Conservation (phyloP, 108 stramenopile genomes). For the Fistulifera solaris region DNA sequence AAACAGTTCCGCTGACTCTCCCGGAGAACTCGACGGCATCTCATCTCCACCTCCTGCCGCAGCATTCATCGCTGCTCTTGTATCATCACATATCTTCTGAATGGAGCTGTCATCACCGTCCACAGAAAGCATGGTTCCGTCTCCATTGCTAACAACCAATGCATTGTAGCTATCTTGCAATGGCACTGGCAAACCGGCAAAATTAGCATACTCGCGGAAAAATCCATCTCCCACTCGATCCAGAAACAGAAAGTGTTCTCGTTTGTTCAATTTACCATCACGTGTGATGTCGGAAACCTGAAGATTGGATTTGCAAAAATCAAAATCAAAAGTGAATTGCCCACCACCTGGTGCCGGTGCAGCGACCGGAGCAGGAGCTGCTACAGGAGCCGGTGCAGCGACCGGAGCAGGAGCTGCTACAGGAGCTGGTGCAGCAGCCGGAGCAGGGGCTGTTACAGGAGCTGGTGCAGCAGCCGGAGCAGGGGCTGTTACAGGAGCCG, state of each 20-base stretch:
- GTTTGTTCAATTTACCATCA: conserved; percentile 14
- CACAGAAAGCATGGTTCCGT: conserved; percentile 7
- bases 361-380: conserved; percentile 4
- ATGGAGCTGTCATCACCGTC: not conserved
- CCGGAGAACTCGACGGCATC: not conserved
- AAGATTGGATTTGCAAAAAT: conserved; percentile 19
- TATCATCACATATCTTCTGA: conserved; percentile 6
- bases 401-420: not conserved
- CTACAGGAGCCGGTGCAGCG: not conserved
- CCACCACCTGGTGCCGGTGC: conserved; percentile 10
- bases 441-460: not conserved
- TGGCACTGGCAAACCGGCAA: conserved; percentile 9
- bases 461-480: not conserved
- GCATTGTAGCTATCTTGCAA: conserved; percentile 21
- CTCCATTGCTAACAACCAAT: conserved; percentile 10
- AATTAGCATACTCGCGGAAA: conserved; percentile 5
- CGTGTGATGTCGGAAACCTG: conserved; percentile 21
- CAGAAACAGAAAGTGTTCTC: conserved; percentile 30
- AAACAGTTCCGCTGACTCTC: not conserved
- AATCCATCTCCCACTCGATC: conserved; percentile 20
- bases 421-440: not conserved
- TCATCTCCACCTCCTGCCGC: not conserved
- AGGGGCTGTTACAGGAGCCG: not conserved
- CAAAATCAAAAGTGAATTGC: conserved; percentile 6
- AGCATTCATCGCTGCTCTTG: conserved; percentile 3